These are phyloP conservation scores for Picea mariana DNA, from an alignment of 83 land plant genomes.

Conservation along the genomic window DNA sequence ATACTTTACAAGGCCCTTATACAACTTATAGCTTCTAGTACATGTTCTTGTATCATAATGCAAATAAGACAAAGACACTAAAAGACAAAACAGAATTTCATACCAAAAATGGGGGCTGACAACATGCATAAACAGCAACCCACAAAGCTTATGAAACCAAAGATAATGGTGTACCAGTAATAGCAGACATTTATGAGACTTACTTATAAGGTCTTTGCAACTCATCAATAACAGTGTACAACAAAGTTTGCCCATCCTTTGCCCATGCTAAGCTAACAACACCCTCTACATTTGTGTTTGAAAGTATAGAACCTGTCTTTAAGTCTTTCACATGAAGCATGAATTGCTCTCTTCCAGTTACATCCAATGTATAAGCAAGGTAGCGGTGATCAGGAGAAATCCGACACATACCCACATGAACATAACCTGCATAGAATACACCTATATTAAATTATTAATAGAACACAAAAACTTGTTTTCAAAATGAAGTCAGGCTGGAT, in stretches of 20 bases:
- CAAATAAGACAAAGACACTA: no score
- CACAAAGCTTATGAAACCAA: background rate
- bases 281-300: conserved; percentile 42
- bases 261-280: conserved; percentile 96
- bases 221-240: conserved; percentile 66
- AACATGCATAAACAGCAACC: background rate
- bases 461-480: background rate
- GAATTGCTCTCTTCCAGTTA: conserved; percentile 66
- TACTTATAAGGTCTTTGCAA: conserved; percentile 83
- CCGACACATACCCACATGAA: conserved; percentile 84
- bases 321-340: conserved; percentile 79
- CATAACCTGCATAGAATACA: conserved; percentile 68
- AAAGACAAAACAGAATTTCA: no score
- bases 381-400: conserved; percentile 83
- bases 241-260: conserved; percentile 42
- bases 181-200: background rate
- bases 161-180: background rate
- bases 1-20: no score
- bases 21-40: no score
- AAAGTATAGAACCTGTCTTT: conserved; percentile 31
- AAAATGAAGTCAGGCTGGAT: background rate
- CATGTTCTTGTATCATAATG: no score
- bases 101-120: no score
- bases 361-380: conserved; percentile 91
- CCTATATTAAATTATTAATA: background rate